These are phyloP conservation scores for Coprinopsis marcescibilis DNA, from an alignment of 768 basidiomycete species.

Conservation along the genomic window DNA sequence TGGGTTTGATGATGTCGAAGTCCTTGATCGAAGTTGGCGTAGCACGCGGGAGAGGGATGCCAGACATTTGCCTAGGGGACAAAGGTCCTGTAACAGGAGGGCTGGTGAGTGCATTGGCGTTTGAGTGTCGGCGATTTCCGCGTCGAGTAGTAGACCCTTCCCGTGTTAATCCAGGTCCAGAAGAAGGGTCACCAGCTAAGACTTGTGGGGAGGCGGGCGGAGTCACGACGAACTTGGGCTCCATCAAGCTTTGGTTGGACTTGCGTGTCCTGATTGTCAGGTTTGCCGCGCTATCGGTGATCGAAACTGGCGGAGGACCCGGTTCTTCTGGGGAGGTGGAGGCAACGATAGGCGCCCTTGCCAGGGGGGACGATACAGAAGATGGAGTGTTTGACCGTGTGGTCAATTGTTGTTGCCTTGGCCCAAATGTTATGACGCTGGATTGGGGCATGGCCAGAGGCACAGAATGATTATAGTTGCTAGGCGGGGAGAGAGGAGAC, in stretches of 20 bases:
- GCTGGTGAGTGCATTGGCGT: constrained; percentile 54
- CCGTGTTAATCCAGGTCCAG: constrained; percentile 29
- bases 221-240: constrained; percentile 62
- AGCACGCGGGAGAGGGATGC: constrained; percentile 70
- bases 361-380: constrained; percentile 82
- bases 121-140: constrained; percentile 68
- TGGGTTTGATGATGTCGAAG: constrained; percentile 99
- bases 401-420: constrained; percentile 45
- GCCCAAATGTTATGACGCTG: constrained; percentile 18
- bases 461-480: neutral
- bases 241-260: constrained; percentile 59
- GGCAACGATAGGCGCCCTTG: constrained; percentile 78
- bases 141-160: constrained; percentile 45
- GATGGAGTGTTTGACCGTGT: constrained; percentile 86
- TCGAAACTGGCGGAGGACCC: constrained; percentile 48
- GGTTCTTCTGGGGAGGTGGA: constrained; percentile 53
- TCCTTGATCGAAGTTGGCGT: constrained; percentile 94
- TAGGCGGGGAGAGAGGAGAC: constrained; percentile 21
- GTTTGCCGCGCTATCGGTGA: constrained; percentile 5
- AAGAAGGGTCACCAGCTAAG: constrained; percentile 30
- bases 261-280: constrained; percentile 56
- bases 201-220: constrained; percentile 74
- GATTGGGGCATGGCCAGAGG: constrained; percentile 16
- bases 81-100: constrained; percentile 62
- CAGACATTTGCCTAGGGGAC: constrained; percentile 82